phyloP scores from a whole-genome alignment of 2,329 filamentous ascomycete genomes.

The Diplodia scrobiculata region DNA sequence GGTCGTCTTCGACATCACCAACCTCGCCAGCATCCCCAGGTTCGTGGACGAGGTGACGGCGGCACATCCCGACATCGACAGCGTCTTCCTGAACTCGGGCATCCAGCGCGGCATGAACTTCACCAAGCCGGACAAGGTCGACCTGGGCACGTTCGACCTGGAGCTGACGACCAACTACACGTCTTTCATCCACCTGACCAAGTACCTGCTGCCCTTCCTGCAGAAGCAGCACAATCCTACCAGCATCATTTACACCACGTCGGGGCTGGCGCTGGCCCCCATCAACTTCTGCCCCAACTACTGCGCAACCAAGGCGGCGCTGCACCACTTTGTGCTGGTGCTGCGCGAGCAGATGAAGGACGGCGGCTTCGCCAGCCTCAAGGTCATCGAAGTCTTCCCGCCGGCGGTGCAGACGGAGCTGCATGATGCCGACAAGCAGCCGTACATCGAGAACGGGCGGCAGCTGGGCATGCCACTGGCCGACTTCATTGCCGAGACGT shows the following conservation, averaged over 20 bases:
- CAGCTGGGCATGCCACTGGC: slow-evolving; percentile 58
- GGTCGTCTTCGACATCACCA: slow-evolving; percentile 55
- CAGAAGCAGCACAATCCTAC: slow-evolving; percentile 50
- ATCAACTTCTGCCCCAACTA: slow-evolving; percentile 55
- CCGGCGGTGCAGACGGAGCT: slow-evolving; percentile 61
- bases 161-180: slow-evolving; percentile 58
- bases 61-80: slow-evolving; percentile 55
- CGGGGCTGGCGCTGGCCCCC: slow-evolving; percentile 55
- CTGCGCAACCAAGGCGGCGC: slow-evolving; percentile 58
- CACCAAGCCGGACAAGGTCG: slow-evolving; percentile 51
- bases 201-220: slow-evolving; percentile 55
- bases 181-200: slow-evolving; percentile 53
- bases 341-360: slow-evolving; percentile 56
- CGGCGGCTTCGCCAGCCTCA: slow-evolving; percentile 50
- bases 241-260: slow-evolving; percentile 53
- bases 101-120: slow-evolving; percentile 57
- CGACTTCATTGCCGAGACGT: slow-evolving; percentile 56
- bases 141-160: slow-evolving; percentile 48
- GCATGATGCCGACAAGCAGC: slow-evolving; percentile 58
- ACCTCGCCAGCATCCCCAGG: slow-evolving; percentile 52
- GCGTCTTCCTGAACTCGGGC: slow-evolving; percentile 57
- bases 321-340: slow-evolving; percentile 57
- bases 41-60: slow-evolving; percentile 49
- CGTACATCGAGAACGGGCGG: slow-evolving; percentile 54
- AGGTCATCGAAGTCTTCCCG: slow-evolving; percentile 59